phyloP scores from a whole-genome alignment of 2,329 filamentous ascomycete species.

The Dendryphion nanum region DNA sequence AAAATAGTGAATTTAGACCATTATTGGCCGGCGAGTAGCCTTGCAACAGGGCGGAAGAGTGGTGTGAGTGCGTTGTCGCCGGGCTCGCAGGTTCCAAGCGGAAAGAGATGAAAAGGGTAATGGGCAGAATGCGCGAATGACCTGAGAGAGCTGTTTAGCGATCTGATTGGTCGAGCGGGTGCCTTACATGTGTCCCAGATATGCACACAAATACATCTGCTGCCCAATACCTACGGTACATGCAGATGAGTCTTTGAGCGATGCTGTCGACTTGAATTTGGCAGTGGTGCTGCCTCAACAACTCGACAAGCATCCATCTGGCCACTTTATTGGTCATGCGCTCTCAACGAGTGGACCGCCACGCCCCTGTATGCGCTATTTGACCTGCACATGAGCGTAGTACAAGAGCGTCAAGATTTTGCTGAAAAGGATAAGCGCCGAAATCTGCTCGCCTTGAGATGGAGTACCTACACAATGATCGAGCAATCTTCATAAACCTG shows the following conservation, averaged over 20 bases:
- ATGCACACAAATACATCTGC: slow-evolving; percentile 30
- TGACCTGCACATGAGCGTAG: slow-evolving; percentile 19
- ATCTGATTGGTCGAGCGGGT: slow-evolving; percentile 29
- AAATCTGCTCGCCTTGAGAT: slow-evolving; percentile 22
- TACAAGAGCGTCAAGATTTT: slow-evolving; percentile 30
- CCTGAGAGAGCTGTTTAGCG: slow-evolving; percentile 17
- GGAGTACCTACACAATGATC: slow-evolving; percentile 8
- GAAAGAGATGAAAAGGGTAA: slow-evolving; percentile 20
- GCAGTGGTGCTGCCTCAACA: slow-evolving; percentile 15
- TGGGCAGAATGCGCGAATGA: slow-evolving; percentile 15
- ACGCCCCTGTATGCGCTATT: slow-evolving; percentile 19
- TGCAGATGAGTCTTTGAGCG: slow-evolving; percentile 13
- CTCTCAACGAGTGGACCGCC: slow-evolving; percentile 10
- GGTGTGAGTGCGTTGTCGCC: slow-evolving; percentile 16
- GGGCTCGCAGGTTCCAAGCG: slow-evolving; percentile 8
- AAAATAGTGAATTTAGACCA: too few relatives aligned
- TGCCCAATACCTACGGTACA: slow-evolving; percentile 31
- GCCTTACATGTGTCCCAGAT: slow-evolving; percentile 32
- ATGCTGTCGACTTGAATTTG: slow-evolving; percentile 18
- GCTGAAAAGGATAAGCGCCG: slow-evolving; percentile 32
- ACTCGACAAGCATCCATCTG: slow-evolving; percentile 19
- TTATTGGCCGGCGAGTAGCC: too few relatives aligned
- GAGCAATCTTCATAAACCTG: slow-evolving; percentile 23
- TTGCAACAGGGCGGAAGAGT: too few relatives aligned
- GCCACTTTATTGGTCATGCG: slow-evolving; percentile 25